phyloP scores from a whole-genome alignment of 331 rosid genomes.

The Arachis monticola region DNA sequence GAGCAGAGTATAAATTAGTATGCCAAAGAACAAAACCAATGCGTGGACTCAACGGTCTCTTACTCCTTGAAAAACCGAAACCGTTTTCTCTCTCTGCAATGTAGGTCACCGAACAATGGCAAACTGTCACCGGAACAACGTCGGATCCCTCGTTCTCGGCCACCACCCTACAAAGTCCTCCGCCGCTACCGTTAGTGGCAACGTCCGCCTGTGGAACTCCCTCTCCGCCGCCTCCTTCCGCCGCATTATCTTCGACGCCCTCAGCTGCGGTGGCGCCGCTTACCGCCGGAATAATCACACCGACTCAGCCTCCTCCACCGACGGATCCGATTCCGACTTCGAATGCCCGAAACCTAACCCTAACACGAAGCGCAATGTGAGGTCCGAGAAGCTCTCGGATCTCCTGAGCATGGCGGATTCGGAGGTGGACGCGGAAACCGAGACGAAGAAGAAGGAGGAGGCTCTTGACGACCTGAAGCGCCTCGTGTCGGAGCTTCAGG shows the following conservation, averaged over 20 bases:
- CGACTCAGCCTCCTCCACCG: slow-evolving; percentile 5
- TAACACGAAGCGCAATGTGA: slow-evolving; percentile 32
- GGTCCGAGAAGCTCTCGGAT: slow-evolving; percentile 86
- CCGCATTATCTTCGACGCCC: slow-evolving; percentile 67
- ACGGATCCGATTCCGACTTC: slow-evolving; percentile 39
- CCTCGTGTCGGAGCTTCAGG: slow-evolving; percentile 61
- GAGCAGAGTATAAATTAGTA: too few relatives aligned
- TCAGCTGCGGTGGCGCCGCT: slow-evolving; percentile 90
- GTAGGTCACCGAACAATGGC: slow-evolving; percentile 60
- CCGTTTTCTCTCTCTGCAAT: slow-evolving; percentile 40
- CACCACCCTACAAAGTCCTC: slow-evolving; percentile 41
- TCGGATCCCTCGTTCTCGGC: slow-evolving; percentile 64
- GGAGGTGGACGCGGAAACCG: slow-evolving; percentile 52
- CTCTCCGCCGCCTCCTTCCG: slow-evolving; percentile 78
- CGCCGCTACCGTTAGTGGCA: slow-evolving; percentile 35
- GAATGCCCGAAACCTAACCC: neutral
- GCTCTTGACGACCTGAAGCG: slow-evolving; percentile 68
- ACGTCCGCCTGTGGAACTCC: slow-evolving; percentile 65
- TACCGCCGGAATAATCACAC: slow-evolving; percentile 55
- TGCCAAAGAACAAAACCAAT: neutral
- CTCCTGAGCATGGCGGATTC: slow-evolving; percentile 70
- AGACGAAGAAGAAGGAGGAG: slow-evolving; percentile 69
- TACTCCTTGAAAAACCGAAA: neutral
- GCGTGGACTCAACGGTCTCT: slow-evolving; percentile 43
- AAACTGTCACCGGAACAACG: slow-evolving; percentile 71